These are phyloP conservation scores for Chamaecrista fasciculata DNA, from an alignment of 306 rosid genomes.

Conservation along the genomic window DNA sequence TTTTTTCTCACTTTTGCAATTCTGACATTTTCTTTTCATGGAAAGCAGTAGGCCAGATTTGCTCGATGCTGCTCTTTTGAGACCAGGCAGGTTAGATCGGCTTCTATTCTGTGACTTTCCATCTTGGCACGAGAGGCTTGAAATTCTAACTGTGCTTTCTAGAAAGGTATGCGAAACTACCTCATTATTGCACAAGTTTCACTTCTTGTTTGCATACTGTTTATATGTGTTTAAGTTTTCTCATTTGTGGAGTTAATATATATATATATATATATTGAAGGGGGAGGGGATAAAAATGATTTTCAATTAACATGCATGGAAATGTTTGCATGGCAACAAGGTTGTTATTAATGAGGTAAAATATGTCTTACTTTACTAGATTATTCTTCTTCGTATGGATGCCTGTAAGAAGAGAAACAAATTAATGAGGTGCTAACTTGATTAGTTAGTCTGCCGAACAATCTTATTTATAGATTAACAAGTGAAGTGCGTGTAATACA, in stretches of 20 bases:
- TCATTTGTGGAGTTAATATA: background rate
- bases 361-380: background rate
- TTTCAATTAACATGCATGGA: background rate
- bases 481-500: background rate
- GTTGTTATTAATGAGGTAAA: slow-evolving; percentile 13
- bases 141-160: slow-evolving; percentile 82
- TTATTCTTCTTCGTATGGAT: background rate
- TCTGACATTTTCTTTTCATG: slow-evolving; percentile 39
- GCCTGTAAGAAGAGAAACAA: background rate
- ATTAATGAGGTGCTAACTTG: background rate
- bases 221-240: background rate
- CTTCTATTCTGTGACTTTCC: slow-evolving; percentile 95
- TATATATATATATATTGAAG: no score
- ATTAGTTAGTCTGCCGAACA: background rate
- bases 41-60: slow-evolving; percentile 95
- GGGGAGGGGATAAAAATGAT: slow-evolving; percentile 6
- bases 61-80: slow-evolving; percentile 90
- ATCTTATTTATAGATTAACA: background rate
- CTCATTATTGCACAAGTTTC: background rate
- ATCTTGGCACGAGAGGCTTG: slow-evolving; percentile 70
- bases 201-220: background rate
- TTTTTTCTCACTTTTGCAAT: background rate
- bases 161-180: slow-evolving; percentile 58
- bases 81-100: slow-evolving; percentile 97
- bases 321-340: background rate